phyloP scores from a whole-genome alignment of 2,329 filamentous ascomycete species.

The Amesomyces nigricolor region DNA sequence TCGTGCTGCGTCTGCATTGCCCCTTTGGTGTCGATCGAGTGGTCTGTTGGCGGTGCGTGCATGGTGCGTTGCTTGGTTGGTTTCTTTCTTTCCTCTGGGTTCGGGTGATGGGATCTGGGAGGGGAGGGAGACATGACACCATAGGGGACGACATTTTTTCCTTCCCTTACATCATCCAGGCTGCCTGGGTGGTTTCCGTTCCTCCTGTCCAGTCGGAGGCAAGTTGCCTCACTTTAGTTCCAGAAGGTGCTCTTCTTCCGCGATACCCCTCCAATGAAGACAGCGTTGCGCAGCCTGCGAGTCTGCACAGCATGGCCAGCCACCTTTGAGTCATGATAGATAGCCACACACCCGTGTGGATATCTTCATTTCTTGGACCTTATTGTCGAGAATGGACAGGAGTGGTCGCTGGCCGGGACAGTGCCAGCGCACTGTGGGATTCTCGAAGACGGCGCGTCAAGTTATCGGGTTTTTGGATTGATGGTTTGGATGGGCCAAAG shows the following conservation, averaged over 20 bases:
- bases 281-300: background rate
- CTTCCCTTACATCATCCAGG: background rate
- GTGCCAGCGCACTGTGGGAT: slow-evolving; percentile 11
- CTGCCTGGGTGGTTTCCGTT: too few relatives aligned
- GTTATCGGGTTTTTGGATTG: background rate
- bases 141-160: too few relatives aligned
- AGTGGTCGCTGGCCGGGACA: slow-evolving; percentile 3
- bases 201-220: too few relatives aligned
- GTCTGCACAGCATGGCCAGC: slow-evolving; percentile 1
- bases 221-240: background rate
- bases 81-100: too few relatives aligned
- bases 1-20: background rate
- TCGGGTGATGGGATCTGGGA: too few relatives aligned
- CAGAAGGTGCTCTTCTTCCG: too few relatives aligned
- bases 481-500: background rate
- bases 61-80: background rate
- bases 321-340: background rate
- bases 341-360: background rate
- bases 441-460: background rate
- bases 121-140: too few relatives aligned
- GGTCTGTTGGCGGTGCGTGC: background rate
- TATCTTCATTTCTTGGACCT: background rate
- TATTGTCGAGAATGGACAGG: background rate
- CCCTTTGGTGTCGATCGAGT: background rate
- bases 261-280: too few relatives aligned